Conservation (phyloP, 768 basidiomycete genomes). For the Leccinum truebloodii region DNA sequence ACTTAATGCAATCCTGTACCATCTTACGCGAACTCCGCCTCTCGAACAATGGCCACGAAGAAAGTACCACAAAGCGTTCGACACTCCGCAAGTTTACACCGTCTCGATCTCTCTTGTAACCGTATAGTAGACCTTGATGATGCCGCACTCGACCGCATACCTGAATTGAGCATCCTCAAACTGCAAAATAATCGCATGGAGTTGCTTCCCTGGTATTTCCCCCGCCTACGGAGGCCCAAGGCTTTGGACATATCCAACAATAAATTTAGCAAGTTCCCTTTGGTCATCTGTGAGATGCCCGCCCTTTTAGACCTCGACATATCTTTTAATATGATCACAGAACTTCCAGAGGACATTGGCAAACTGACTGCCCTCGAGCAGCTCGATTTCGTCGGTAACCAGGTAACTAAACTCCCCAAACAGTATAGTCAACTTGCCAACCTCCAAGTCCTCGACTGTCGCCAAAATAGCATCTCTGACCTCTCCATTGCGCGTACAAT, state of each 20-base stretch:
- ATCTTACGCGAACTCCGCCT: constrained; percentile 83
- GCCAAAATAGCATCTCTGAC: constrained; percentile 82
- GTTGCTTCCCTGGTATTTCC: constrained; percentile 83
- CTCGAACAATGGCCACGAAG: constrained; percentile 89
- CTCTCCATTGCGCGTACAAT: constrained; percentile 67
- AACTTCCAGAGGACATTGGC: constrained; percentile 81
- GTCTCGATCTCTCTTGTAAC: constrained; percentile 90
- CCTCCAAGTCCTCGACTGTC: constrained; percentile 76
- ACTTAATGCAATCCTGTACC: constrained; percentile 90
- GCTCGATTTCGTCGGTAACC: constrained; percentile 83
- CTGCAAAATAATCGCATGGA: constrained; percentile 93
- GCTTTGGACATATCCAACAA: constrained; percentile 95
- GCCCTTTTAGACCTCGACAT: constrained; percentile 83
- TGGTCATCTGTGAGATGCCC: constrained; percentile 69
- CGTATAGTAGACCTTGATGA: constrained; percentile 88
- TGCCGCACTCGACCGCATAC: constrained; percentile 76
- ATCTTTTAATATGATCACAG: constrained; percentile 88
- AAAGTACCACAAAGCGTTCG: constrained; percentile 85
- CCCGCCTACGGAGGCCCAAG: constrained; percentile 65
- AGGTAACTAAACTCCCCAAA: constrained; percentile 68
- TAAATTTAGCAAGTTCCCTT: constrained; percentile 77
- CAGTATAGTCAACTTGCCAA: constrained; percentile 55
- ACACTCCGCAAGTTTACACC: constrained; percentile 68
- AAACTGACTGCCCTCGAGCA: constrained; percentile 65
- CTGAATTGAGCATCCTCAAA: constrained; percentile 64